Conservation (phyloP, 305 asterid genomes). For the Solanum hybrid region DNA sequence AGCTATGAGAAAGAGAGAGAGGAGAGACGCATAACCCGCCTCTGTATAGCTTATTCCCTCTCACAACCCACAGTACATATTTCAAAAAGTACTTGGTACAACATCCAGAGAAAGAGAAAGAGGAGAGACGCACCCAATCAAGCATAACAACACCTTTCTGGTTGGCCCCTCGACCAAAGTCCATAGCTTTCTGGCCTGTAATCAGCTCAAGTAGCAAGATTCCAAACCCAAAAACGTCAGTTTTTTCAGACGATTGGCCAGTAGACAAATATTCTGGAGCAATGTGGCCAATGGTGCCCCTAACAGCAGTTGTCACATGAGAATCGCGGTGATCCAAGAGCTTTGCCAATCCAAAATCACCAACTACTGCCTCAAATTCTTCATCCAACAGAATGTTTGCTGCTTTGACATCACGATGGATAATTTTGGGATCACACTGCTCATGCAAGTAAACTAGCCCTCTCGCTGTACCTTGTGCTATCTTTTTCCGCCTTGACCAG, state of each 20-base stretch:
- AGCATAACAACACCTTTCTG: constrained; percentile 78
- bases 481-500: no score
- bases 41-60: background rate
- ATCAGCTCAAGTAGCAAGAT: constrained; percentile 86
- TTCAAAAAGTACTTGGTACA: background rate
- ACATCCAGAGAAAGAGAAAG: background rate
- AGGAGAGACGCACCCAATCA: constrained; percentile 50
- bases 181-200: constrained; percentile 90
- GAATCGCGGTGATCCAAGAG: constrained; percentile 87
- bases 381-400: no score
- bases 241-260: constrained; percentile 94
- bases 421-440: no score
- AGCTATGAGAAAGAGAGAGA: background rate
- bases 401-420: no score
- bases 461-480: no score
- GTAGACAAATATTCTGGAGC: constrained; percentile 94
- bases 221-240: constrained; percentile 94
- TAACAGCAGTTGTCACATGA: constrained; percentile 93
- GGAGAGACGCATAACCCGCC: background rate
- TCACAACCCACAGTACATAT: background rate
- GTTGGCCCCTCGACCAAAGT: constrained; percentile 70
- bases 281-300: constrained; percentile 95
- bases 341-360: constrained; percentile 72
- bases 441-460: constrained; percentile 3
- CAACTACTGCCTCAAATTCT: no score